Percentiles rank a stretch among this genome's conserved stretches.
Conservation (phyloP, 768 basidiomycete genomes). For the Leccinellum rugosiceps region DNA sequence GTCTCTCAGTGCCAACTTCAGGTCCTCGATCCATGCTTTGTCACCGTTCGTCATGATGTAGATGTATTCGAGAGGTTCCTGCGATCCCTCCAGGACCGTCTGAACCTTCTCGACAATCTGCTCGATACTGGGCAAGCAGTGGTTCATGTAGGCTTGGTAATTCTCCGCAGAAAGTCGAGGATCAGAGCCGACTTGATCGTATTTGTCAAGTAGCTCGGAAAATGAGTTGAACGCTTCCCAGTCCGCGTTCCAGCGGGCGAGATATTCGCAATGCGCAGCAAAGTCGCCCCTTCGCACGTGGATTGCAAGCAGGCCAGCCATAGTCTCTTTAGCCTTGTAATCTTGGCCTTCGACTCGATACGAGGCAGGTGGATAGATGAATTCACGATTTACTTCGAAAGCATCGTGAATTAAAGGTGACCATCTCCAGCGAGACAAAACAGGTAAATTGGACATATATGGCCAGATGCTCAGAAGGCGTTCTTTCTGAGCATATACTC, state of each 20-base stretch:
- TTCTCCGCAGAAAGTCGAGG: slow-evolving; percentile 23
- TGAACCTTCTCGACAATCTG: slow-evolving; percentile 40
- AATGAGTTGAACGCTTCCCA: slow-evolving; percentile 46
- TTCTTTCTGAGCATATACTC: slow-evolving; percentile 28
- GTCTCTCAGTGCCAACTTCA: slow-evolving; percentile 34
- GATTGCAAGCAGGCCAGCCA: slow-evolving; percentile 40
- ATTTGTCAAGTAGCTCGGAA: slow-evolving; percentile 38
- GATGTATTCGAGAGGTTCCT: slow-evolving; percentile 30
- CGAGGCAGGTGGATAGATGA: slow-evolving; percentile 18
- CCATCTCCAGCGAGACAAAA: slow-evolving; percentile 35
- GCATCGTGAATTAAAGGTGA: slow-evolving; percentile 32
- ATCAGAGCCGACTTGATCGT: slow-evolving; percentile 27
- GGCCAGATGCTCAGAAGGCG: slow-evolving; percentile 35
- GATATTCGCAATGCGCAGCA: slow-evolving; percentile 37
- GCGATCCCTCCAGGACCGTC: slow-evolving; percentile 28
- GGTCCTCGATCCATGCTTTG: slow-evolving; percentile 36
- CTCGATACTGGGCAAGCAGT: slow-evolving; percentile 41
- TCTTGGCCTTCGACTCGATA: slow-evolving; percentile 1
- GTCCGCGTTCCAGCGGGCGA: slow-evolving; percentile 32
- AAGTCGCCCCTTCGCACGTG: slow-evolving; percentile 54
- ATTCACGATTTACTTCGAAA: slow-evolving; percentile 17
- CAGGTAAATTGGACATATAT: slow-evolving; percentile 30
- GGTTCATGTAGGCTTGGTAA: slow-evolving; percentile 30
- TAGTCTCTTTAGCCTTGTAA: slow-evolving; percentile 5
- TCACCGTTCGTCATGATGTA: slow-evolving; percentile 50